Conservation (phyloP, 176 grass and related monocot species). For the Dactylis glomerata region DNA sequence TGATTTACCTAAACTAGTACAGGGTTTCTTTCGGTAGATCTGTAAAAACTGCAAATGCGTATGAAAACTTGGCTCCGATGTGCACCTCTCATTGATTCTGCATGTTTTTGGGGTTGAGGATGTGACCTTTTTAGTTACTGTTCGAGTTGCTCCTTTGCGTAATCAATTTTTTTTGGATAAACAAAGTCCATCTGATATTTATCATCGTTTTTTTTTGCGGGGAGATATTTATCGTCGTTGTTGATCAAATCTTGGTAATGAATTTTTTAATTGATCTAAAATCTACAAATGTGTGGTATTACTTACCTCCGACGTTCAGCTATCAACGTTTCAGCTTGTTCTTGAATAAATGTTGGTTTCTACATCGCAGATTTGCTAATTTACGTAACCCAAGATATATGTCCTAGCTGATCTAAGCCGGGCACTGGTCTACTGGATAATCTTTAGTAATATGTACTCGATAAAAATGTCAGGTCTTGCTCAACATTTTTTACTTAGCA, state of each 20-base stretch:
- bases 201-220: too few species aligned
- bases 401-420: background rate
- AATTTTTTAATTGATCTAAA: background rate
- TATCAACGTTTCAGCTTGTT: background rate
- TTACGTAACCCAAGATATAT: background rate
- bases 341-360: background rate
- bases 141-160: background rate
- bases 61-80: background rate
- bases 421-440: background rate
- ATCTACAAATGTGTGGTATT: background rate
- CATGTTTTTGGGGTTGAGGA: background rate
- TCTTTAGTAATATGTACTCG: background rate
- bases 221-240: too few species aligned
- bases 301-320: background rate
- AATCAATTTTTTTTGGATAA: background rate
- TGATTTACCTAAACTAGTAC: background rate
- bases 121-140: background rate
- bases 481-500: background rate
- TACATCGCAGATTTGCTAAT: background rate
- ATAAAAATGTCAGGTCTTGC: background rate
- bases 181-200: background rate
- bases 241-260: background rate
- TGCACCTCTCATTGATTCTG: background rate
- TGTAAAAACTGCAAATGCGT: background rate
- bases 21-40: background rate